A percentile compares a stretch with the other conserved stretches of the same genome.
Evolutionary conservation across 2,329 filamentous ascomycete genomes (phyloP).

Genomic region (Trichoderma koningiopsis): DNA sequence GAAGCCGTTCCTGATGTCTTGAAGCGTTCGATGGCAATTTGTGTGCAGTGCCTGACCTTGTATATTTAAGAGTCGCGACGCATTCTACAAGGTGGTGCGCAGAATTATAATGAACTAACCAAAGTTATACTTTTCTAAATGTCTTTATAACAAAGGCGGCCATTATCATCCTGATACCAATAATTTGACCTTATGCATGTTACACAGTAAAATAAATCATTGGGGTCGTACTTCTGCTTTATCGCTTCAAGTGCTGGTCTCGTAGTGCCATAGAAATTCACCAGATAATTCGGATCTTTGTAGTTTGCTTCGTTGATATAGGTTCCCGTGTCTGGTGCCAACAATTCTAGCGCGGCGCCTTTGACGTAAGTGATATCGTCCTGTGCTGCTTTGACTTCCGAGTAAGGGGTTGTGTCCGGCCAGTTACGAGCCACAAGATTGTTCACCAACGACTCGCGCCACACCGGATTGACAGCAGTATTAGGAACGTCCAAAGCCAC

Average conservation of each 20-base stretch:
- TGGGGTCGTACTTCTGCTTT: not conserved
- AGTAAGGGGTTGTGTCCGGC: not conserved
- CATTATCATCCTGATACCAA: not conserved
- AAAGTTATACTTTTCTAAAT: not conserved
- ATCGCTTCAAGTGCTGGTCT: not conserved
- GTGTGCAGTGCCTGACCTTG: too few species aligned
- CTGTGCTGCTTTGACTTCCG: not conserved
- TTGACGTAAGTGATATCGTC: not conserved
- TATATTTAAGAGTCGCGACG: too few species aligned
- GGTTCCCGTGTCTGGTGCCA: not conserved
- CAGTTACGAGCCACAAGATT: not conserved
- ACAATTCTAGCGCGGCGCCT: not conserved
- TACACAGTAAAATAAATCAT: not conserved
- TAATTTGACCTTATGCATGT: not conserved
- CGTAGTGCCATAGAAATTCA: not conserved
- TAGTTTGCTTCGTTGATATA: not conserved
- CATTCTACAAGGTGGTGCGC: too few species aligned
- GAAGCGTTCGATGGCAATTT: too few species aligned
- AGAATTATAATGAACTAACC: not conserved
- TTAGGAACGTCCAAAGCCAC: not conserved
- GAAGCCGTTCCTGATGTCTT: too few species aligned
- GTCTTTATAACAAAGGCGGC: not conserved
- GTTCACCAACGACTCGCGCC: not conserved
- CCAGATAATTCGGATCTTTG: not conserved
- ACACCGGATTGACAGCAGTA: not conserved